Conservation (phyloP, 179 eudicot genomes). For the Sideroxylon spinosum region DNA sequence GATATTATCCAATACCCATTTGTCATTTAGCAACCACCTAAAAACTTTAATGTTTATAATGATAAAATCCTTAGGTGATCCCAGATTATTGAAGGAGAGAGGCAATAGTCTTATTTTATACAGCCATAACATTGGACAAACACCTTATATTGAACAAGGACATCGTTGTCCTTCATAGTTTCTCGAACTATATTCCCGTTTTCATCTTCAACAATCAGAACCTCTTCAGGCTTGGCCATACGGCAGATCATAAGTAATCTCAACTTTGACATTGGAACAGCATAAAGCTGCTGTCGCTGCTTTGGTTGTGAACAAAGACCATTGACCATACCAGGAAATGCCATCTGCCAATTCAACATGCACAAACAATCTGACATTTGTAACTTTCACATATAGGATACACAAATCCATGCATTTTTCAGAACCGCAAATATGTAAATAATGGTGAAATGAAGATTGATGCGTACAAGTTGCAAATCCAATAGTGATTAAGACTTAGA, state of each 20-base stretch:
- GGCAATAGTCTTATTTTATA: too few species aligned
- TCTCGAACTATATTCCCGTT: slow-evolving; percentile 99
- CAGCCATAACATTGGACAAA: neutral
- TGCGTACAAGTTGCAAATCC: too few species aligned
- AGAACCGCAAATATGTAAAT: too few species aligned
- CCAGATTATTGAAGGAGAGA: too few species aligned
- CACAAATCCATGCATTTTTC: too few species aligned
- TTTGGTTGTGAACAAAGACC: slow-evolving; percentile 66
- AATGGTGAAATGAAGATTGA: too few species aligned
- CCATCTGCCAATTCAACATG: slow-evolving; percentile 38
- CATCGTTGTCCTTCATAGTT: slow-evolving; percentile 99
- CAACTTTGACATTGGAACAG: slow-evolving; percentile 82
- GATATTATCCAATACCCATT: too few species aligned
- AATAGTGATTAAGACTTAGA: too few species aligned
- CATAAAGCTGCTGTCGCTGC: slow-evolving; percentile 81
- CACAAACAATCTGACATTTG: neutral
- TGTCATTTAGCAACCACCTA: too few species aligned
- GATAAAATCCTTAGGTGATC: too few species aligned
- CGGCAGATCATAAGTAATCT: slow-evolving; percentile 91
- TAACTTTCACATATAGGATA: too few species aligned
- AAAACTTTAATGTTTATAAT: too few species aligned
- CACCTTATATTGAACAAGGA: slow-evolving; percentile 98
- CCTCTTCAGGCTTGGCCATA: slow-evolving; percentile 99
- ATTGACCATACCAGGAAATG: slow-evolving; percentile 62
- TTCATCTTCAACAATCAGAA: slow-evolving; percentile 98